Base-by-base conservation (phyloP, 768 basidiomycete species). In the Leccinum sublutescens region DNA sequence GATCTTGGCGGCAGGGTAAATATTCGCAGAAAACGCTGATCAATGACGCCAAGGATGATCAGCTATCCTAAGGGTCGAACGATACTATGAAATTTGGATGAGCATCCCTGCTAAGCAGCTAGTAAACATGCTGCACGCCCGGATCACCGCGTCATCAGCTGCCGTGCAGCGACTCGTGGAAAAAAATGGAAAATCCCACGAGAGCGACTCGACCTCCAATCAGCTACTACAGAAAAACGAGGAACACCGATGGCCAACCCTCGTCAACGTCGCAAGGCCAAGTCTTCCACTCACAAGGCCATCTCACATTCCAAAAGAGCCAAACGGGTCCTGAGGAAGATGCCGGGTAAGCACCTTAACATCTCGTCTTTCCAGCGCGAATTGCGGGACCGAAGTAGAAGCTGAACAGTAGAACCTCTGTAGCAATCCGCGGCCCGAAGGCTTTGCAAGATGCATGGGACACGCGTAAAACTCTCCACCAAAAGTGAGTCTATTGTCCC, bases 371-470 rank as follows among this genome's bases (percentile, higher is more conserved):
- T 19, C 55, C 11, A n/a, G 19, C 4, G 29, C 43, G 17, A 47
- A 45, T 17, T 40, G 33, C n/a, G 5, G 47, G 60, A 48, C 15
- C 48, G 54, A 40, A 38, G 29, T 19, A 15, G 52, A 59, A 50
- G 19, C 61, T 68, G 50, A 65, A 43, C 15, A 33, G 8, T 36
- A 21, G 25, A 51, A 40, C 10, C 48, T 57, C 64, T 59, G 63
- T 74, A 87, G 91, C 88, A 25, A 86, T 97, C 61, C 83, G 86
- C 56, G 94, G 90, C 5, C 93, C 94, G 2, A 87, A 88, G 69
- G 79, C 82, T 10, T 77, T 97, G 62, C 90, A 89, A 69, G 85
- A 89, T 49, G 86, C 86, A 56, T 98, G 95, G 95, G 91, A 98
- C 73, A 85, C 84, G 64, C 78, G 77, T 53, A 92, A 91, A 76